Conservation (phyloP, 139 green algal species). For the Microglena sp. region DNA sequence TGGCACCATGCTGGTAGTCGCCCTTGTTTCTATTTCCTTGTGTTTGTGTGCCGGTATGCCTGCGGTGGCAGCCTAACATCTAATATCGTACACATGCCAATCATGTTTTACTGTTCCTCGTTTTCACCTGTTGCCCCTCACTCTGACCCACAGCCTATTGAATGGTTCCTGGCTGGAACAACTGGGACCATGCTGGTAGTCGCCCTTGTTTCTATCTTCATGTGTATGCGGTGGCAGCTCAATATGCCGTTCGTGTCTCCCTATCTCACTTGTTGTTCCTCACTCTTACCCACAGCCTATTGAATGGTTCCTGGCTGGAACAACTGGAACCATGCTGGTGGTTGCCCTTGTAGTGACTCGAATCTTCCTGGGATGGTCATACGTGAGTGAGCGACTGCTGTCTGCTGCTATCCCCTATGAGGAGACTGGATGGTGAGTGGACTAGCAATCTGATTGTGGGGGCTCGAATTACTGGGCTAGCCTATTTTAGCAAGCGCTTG, state of each 20-base stretch:
- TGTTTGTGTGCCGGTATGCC: too few species aligned
- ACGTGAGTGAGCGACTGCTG: slow-evolving; percentile 83
- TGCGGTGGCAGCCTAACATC: too few species aligned
- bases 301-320: slow-evolving; percentile 46
- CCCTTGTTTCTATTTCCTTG: slow-evolving; percentile 9
- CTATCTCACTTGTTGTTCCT: not conserved
- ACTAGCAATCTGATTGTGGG: slow-evolving; percentile 6
- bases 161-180: slow-evolving; percentile 46
- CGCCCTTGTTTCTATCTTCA: slow-evolving; percentile 15
- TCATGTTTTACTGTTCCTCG: too few species aligned
- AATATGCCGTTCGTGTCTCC: not conserved
- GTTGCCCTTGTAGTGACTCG: slow-evolving; percentile 61
- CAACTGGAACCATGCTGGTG: slow-evolving; percentile 54
- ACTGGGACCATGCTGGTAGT: slow-evolving; percentile 61
- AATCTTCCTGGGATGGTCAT: slow-evolving; percentile 87
- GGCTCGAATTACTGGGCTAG: too few species aligned
- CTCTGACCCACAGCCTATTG: slow-evolving; percentile 35
- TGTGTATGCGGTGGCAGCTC: too few species aligned
- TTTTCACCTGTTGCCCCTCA: too few species aligned
- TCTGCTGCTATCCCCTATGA: slow-evolving; percentile 78
- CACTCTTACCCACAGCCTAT: slow-evolving; percentile 33
- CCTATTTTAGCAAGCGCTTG: slow-evolving; percentile 86
- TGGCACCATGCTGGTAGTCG: slow-evolving; percentile 62
- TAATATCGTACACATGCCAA: too few species aligned
- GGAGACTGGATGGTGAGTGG: slow-evolving; percentile 78